Evolutionary conservation across 805 yeast species (phyloP).

Genomic region (Lachancea lanzarotensis): DNA sequence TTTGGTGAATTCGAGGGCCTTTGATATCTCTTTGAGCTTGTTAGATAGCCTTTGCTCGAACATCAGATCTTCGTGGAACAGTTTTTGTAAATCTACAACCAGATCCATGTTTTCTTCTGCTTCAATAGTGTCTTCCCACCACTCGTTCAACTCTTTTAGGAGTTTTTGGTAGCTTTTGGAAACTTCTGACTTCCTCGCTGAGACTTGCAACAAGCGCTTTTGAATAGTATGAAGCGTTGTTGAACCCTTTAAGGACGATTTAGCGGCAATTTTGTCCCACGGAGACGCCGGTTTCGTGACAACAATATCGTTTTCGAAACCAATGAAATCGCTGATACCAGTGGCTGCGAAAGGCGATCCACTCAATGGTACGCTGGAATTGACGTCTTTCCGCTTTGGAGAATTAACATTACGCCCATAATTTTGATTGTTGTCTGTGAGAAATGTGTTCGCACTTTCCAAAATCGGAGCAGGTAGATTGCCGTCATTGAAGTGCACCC

Average conservation of each 20-base stretch:
- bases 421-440: constrained; percentile 19
- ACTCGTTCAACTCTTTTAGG: constrained; percentile 14
- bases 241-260: constrained; percentile 6
- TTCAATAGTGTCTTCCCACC: constrained; percentile 17
- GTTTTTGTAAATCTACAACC: constrained; percentile 18
- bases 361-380: constrained; percentile 6
- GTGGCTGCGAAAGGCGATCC: constrained; percentile 9
- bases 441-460: constrained; percentile 24
- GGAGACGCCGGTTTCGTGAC: not conserved
- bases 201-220: constrained; percentile 15
- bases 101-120: constrained; percentile 10
- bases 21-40: constrained; percentile 14
- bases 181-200: constrained; percentile 16
- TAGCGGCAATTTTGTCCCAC: constrained; percentile 3
- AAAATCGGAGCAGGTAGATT: not conserved
- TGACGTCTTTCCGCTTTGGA: constrained; percentile 1
- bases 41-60: constrained; percentile 20
- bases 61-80: constrained; percentile 20
- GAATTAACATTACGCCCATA: not conserved
- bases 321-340: constrained; percentile 5
- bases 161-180: constrained; percentile 18
- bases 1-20: constrained; percentile 20
- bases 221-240: constrained; percentile 15
- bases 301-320: constrained; percentile 4
- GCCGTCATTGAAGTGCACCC: not conserved